These are phyloP conservation scores for Arachis monticola DNA, from an alignment of 331 rosid species.

Conservation along the genomic window DNA sequence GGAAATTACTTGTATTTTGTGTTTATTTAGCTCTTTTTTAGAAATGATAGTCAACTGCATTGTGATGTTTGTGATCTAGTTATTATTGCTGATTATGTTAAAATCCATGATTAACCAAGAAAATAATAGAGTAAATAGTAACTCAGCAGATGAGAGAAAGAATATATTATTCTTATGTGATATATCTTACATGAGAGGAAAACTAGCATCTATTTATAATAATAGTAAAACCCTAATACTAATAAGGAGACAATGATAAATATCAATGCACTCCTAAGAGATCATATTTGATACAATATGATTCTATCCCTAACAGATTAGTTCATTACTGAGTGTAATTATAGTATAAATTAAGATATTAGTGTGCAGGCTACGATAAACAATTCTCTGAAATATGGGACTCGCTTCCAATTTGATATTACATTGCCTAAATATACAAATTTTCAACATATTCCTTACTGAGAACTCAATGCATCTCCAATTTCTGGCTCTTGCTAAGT, in stretches of 20 bases:
- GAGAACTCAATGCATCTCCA: background rate
- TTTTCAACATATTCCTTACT: background rate
- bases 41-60: slow-evolving; percentile 6
- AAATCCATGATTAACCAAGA: too few species aligned
- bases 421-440: background rate
- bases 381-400: background rate
- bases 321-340: slow-evolving; percentile 9
- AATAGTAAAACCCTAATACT: too few species aligned
- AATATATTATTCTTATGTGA: too few species aligned
- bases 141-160: too few species aligned
- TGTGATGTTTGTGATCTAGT: slow-evolving; percentile 21
- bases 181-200: too few species aligned
- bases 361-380: slow-evolving; percentile 1
- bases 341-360: slow-evolving; percentile 7
- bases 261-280: too few species aligned
- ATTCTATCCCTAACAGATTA: too few species aligned
- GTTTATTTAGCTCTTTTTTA: slow-evolving; percentile 20
- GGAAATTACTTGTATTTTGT: slow-evolving; percentile 30
- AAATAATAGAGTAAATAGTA: too few species aligned
- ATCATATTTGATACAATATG: too few species aligned
- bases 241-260: too few species aligned
- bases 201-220: too few species aligned
- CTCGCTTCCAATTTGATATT: slow-evolving; percentile 2
- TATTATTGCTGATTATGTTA: slow-evolving; percentile 1
- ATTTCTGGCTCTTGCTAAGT: background rate